Evolutionary conservation across 1,284 basidiomycete species (phyloP), one percentile per base, ranked within the genome.

Genomic region (Microbotryum intermedium): DNA sequence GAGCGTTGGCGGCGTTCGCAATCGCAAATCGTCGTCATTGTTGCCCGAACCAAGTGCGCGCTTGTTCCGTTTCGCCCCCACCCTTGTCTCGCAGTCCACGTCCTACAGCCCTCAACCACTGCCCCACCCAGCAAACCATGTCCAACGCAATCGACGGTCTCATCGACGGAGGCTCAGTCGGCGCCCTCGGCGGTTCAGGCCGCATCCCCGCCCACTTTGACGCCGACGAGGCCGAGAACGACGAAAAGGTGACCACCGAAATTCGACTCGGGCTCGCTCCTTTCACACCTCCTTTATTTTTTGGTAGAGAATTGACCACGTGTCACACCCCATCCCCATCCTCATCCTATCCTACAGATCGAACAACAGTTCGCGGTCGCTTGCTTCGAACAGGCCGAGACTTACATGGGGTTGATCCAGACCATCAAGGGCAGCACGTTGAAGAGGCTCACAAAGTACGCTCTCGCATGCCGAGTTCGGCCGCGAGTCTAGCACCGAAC

Each of bases 361-460:
- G 94, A 98, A 79, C 93, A 92, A 82, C 92, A 97, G 87, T 95
- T 94, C 73, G 94, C 94, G 28, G 94, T 98, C 57, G 91, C 88
- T 77, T 91, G 91, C 42, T 92, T 97, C 61, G 91, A 95, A 74
- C 90, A 95, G 70, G 88, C 92, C 58, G 89, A 93, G 80, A 90
- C 91, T 7, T 97, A 97, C 79, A 95, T 93, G 88, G 93, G 91
- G 74, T 81, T 98, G 52, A 79, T 97, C 61, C 87, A 88, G 73
- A 86, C 85, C 71, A 83, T 97, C 57, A 75, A 80, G 47, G 91
- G 92, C 50, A 81, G 79, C 58, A 81, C 84, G 51, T 83, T 97
- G 61, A 83, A 80, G 69, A 79, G 67, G 4, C 21, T 95, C 67
- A 91, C 91, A 60, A 86, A 85, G 89, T 90, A 62, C 69, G 81